Evolutionary conservation across 2,329 filamentous ascomycete species (phyloP).

Genomic region (Beauveria australis): DNA sequence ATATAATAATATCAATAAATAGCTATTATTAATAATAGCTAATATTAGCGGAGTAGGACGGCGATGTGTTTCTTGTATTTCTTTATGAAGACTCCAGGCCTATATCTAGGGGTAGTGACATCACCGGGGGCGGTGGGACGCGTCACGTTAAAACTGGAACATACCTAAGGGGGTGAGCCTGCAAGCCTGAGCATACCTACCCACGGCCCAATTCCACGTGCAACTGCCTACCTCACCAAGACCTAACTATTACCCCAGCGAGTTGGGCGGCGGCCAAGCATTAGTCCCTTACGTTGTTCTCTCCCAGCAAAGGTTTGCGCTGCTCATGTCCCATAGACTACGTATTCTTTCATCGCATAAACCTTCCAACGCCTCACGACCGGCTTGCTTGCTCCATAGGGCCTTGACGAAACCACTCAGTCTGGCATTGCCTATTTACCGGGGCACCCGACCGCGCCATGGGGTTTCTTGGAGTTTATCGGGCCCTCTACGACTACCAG

Average conservation of each 20-base stretch:
- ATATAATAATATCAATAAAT: too few species aligned
- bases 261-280: background rate
- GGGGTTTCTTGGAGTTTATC: conserved; percentile 89
- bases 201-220: background rate
- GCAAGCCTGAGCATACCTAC: background rate
- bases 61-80: too few species aligned
- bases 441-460: conserved; percentile 38
- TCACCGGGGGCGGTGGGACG: background rate
- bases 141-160: conserved; percentile 12
- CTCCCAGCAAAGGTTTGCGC: background rate
- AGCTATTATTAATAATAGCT: too few species aligned
- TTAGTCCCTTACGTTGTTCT: background rate
- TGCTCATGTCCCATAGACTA: background rate
- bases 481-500: conserved; percentile 85
- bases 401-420: background rate
- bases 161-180: background rate
- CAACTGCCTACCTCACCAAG: conserved; percentile 8
- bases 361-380: background rate
- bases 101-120: too few species aligned
- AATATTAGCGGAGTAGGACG: too few species aligned
- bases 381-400: background rate
- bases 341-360: background rate
- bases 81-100: too few species aligned
- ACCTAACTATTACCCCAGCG: background rate
- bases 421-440: background rate